Evolutionary conservation across 108 stramenopile genomes (phyloP).

Genomic region (Fistulifera pelliculosa): DNA sequence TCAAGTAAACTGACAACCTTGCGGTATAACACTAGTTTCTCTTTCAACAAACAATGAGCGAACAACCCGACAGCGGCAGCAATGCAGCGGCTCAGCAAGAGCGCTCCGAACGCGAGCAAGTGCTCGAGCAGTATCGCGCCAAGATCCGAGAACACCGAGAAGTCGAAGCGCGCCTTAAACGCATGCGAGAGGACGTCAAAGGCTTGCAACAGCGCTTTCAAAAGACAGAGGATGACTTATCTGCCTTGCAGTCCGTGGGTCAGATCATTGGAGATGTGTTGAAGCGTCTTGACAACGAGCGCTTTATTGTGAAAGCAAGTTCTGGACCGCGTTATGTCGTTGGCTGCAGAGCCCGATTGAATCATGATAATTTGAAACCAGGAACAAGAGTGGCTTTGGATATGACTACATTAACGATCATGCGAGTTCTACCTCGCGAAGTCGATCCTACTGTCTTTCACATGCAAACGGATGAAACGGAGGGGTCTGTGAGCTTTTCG

Average conservation of each 20-base stretch:
- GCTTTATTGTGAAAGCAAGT: constrained; percentile 97
- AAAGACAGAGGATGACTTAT: constrained; percentile 95
- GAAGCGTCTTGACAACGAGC: constrained; percentile 87
- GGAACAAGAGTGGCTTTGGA: constrained; percentile 96
- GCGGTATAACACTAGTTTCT: too few relatives aligned
- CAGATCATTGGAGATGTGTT: constrained; percentile 98
- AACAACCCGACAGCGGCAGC: too few relatives aligned
- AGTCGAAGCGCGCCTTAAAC: constrained; percentile 85
- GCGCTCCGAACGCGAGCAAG: constrained; percentile 74
- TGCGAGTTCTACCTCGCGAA: constrained; percentile 94
- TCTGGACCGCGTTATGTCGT: constrained; percentile 97
- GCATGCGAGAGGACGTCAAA: constrained; percentile 80
- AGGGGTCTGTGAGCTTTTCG: constrained; percentile 78
- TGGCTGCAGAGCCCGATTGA: constrained; percentile 86
- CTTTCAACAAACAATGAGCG: too few relatives aligned
- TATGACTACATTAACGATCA: constrained; percentile 99
- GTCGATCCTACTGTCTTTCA: constrained; percentile 98
- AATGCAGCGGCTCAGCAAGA: constrained; percentile 11
- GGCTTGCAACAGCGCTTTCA: constrained; percentile 84
- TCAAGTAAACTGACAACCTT: too few relatives aligned
- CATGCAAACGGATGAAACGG: constrained; percentile 93
- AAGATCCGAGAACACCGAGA: constrained; percentile 92
- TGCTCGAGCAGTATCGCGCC: constrained; percentile 82
- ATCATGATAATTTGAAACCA: constrained; percentile 85
- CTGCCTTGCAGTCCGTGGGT: constrained; percentile 91